Base-by-base conservation (phyloP, 75 land plant species). In the Sequoia sempervirens region DNA sequence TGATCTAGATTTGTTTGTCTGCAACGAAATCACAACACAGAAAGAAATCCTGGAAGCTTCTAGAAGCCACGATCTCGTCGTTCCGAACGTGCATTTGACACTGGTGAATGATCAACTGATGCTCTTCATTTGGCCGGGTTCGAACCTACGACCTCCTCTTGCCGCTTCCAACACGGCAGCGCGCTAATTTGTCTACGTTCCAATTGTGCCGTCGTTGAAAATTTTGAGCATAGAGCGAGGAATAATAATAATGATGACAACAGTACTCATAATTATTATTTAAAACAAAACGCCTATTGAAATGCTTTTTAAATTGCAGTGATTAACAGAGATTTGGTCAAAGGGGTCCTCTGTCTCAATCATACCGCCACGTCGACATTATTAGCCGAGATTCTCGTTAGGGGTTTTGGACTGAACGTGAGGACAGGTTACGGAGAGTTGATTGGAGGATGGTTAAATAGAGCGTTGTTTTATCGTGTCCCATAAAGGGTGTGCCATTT, bases 131-230 rank as follows among this genome's bases (percentile, higher is more conserved):
- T 7, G 8, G 78, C 47, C 15, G 32, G 52, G 46, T 0, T 78
- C 50, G 80, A 78, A 2, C 80, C 80, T 78, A 47, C 80, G 32
- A n/a, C 80, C n/a, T 40, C 38, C 28, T 30, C 79, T 70, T 13
- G 18, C n/a, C 45, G 3, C 80, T 78, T 45, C 34, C 50, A 43
- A 45, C 52, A 45, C 50, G 52, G 11, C 40, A 78, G 17, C n/a
- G 32, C 23, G 45, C 12, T 78, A 8, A 1, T 37, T 78, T 28
- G 43, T 45, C 47, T 78, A 8, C 47, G n/a, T 45, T 38, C 30
- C 80, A n/a, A n/a, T 45, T 43, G 30, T 26, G 47, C 7, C 45
- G 18, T 75, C 78, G 78, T 75, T 75, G 78, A 75, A 75, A 38
- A 75, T 37, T 13, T 5, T 7, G 78, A 38, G 43, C 23, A 9